Conservation (phyloP, 2,329 filamentous ascomycete genomes). For the Monosporascus sp. region DNA sequence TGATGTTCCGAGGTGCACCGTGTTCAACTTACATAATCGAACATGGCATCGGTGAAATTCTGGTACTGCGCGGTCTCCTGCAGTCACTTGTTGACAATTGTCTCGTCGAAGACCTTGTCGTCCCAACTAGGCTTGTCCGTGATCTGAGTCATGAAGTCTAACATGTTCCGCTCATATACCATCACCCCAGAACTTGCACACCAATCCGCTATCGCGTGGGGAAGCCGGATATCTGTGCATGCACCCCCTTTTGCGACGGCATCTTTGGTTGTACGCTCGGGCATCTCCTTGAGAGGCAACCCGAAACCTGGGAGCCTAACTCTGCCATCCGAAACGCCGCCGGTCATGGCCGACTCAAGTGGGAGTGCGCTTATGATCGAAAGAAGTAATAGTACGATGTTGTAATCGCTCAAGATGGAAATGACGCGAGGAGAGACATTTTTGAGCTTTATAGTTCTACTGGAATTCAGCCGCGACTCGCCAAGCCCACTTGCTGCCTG, state of each 20-base stretch:
- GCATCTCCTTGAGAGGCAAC: neutral
- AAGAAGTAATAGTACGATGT: no score
- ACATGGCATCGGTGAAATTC: slow-evolving; percentile 31
- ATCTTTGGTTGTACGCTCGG: neutral
- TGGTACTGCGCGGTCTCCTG: slow-evolving; percentile 5
- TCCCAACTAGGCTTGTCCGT: slow-evolving; percentile 24
- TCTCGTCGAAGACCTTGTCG: slow-evolving; percentile 16
- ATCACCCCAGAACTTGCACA: neutral
- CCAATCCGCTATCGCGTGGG: neutral
- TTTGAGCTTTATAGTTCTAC: no score
- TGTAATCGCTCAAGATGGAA: no score
- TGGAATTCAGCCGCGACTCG: no score
- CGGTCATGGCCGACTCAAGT: no score
- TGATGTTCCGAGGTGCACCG: neutral
- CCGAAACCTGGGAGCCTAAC: slow-evolving; percentile 6
- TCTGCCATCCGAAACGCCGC: neutral
- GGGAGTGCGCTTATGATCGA: no score
- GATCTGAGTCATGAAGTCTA: slow-evolving; percentile 19
- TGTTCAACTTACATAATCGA: slow-evolving; percentile 25
- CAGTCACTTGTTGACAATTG: slow-evolving; percentile 16
- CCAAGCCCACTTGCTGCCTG: no score
- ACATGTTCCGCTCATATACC: slow-evolving; percentile 7
- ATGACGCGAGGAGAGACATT: no score
- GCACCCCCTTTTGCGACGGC: neutral
- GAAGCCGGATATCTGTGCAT: slow-evolving; percentile 8